Percentiles rank a stretch among this genome's conserved stretches.
phyloP scores from a whole-genome alignment of 805 yeast species.

The Candida chilensis region DNA sequence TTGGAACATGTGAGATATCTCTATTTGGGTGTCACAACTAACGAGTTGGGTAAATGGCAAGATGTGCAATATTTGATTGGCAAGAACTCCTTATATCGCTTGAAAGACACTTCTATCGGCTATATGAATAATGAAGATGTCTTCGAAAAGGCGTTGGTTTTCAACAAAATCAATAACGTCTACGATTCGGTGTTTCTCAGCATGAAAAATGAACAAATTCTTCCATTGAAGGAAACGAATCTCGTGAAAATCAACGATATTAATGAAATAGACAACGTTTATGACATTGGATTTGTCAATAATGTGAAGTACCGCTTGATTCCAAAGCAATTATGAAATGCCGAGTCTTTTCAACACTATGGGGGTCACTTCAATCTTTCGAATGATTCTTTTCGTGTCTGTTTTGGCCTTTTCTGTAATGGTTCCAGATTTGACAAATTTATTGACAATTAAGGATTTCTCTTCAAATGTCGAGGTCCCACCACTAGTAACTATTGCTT shows the following conservation, averaged over 20 bases:
- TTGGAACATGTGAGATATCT: constrained; percentile 22
- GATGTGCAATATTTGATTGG: constrained; percentile 22
- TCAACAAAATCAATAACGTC: constrained; percentile 4
- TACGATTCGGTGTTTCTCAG: constrained; percentile 15
- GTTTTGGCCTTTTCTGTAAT: background rate
- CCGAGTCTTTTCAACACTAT: constrained; percentile 2
- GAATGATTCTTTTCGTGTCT: background rate
- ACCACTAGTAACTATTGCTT: too few relatives aligned
- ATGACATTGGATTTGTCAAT: constrained; percentile 25
- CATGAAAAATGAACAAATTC: constrained; percentile 14
- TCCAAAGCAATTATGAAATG: constrained; percentile 1
- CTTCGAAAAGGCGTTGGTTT: constrained; percentile 12
- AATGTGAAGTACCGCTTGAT: constrained; percentile 16
- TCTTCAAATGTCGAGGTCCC: too few relatives aligned
- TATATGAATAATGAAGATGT: constrained; percentile 6
- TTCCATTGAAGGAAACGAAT: constrained; percentile 7
- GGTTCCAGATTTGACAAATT: background rate
- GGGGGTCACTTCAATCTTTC: constrained; percentile 1
- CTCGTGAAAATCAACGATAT: constrained; percentile 6
- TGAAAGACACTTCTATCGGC: too few relatives aligned
- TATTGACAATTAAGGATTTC: too few relatives aligned
- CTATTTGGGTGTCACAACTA: constrained; percentile 34
- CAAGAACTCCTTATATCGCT: constrained; percentile 9
- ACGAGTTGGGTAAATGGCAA: constrained; percentile 33
- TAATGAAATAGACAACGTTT: constrained; percentile 19